Evolutionary conservation across 2,329 filamentous ascomycete genomes (phyloP).

Genomic region (Apiospora arundinis): DNA sequence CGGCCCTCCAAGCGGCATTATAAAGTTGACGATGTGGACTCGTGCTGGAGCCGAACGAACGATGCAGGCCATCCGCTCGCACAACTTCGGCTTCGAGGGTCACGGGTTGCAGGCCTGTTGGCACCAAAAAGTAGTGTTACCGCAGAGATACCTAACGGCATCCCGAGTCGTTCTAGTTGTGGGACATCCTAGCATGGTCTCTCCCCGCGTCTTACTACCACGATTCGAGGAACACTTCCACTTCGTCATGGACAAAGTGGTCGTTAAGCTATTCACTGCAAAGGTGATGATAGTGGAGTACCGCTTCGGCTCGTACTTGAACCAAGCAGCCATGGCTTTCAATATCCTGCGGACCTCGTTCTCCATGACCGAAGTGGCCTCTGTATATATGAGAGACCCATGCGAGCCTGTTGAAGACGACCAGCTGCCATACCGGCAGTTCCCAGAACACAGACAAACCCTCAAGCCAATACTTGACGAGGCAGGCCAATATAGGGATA

Average conservation of each 20-base stretch:
- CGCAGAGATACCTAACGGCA: no score
- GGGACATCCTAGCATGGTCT: neutral
- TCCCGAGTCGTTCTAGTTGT: no score
- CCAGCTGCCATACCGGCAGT: neutral
- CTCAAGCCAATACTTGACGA: no score
- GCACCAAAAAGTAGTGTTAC: no score
- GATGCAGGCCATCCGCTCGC: neutral
- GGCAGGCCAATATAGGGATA: no score
- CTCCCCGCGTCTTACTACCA: neutral
- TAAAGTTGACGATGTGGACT: neutral
- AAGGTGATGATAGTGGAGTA: neutral
- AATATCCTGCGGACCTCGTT: no score
- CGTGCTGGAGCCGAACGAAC: neutral
- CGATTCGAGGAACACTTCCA: neutral
- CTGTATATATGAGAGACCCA: neutral
- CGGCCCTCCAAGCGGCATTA: no score
- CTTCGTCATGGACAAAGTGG: neutral
- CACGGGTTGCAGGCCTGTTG: neutral
- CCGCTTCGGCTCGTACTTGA: neutral
- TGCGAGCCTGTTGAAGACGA: neutral
- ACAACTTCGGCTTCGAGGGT: neutral
- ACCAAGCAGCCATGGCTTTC: neutral
- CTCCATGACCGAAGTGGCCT: no score
- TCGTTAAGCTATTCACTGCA: neutral
- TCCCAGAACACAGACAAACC: no score